Evolutionary conservation across 2,329 filamentous ascomycete species (phyloP), one percentile per base, ranked within the genome.

Genomic region (Verticillium klebahnii): DNA sequence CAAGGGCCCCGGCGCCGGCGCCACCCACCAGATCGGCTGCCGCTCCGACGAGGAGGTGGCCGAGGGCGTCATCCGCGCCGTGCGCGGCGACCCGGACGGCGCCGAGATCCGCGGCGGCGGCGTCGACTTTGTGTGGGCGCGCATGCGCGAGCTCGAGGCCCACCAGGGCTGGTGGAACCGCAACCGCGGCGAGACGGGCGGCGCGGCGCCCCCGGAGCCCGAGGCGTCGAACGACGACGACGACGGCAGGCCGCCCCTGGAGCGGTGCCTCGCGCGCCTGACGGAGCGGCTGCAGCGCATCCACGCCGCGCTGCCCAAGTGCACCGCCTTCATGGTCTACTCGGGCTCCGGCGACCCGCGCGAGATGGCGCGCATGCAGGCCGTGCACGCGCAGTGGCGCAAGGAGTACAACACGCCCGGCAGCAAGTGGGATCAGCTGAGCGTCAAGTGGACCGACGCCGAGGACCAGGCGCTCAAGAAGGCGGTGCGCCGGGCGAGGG

Each of bases 341-440:
- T 87, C 84, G 67, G 88, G 88, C 64, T 88, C 84, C 6, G 88
- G 88, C 45, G 86, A 90, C 68, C 87, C 87, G n/a, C 82, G 86
- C 37, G 82, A 86, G 68, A 88, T 89, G 86, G 82, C 81, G 63
- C 78, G 80, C 50, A 75, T 89, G 66, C 85, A 88, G 75, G 80
- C 80, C 25, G 77, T 87, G 78, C 84, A 89, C 58, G 71, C 79
- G 7, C 81, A 84, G 72, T 88, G 84, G 77, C 85, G 82, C 70
- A 81, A 80, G 67, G 87, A 90, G 73, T 89, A 87, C 71, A 86
- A 87, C 72, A 82, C 81, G 9, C 82, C 82, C 0, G 83, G 85
- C 14, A 83, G 78, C 65, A 88, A 88, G 67, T 90, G 87, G 87
- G 86, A 90, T 71, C 75, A 88, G 65, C 75, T 90, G 39, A 85